A percentile compares a stretch with the other conserved stretches of the same genome.
Evolutionary conservation across 2,329 filamentous ascomycete species (phyloP).

Genomic region (Colletotrichum sp.): DNA sequence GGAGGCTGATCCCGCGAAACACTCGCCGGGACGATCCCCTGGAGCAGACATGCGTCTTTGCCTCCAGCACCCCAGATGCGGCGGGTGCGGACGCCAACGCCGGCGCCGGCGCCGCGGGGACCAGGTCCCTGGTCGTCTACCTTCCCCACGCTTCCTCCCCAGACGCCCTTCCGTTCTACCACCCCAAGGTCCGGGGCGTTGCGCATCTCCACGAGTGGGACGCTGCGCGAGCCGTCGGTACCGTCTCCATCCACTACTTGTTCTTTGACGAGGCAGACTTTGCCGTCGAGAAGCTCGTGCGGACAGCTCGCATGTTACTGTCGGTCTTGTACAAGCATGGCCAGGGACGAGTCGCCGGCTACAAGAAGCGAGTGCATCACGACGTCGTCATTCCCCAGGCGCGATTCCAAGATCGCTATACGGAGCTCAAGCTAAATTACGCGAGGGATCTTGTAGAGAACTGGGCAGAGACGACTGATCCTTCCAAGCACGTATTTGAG

Average conservation of each 20-base stretch:
- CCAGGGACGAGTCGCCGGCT: constrained; percentile 66
- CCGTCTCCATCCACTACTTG: constrained; percentile 65
- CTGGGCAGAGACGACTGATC: constrained; percentile 90
- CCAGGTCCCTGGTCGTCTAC: constrained; percentile 71
- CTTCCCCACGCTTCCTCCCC: constrained; percentile 71
- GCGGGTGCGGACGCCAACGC: not conserved
- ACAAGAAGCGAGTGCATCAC: constrained; percentile 83
- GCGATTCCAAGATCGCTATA: constrained; percentile 82
- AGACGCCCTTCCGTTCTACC: constrained; percentile 82
- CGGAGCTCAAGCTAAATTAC: constrained; percentile 79
- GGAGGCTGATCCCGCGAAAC: constrained; percentile 83
- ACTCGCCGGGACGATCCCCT: constrained; percentile 75
- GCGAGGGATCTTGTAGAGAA: constrained; percentile 71
- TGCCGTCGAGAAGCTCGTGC: constrained; percentile 54
- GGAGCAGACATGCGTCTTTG: constrained; percentile 84
- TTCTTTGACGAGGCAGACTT: constrained; percentile 47
- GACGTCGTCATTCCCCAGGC: constrained; percentile 81
- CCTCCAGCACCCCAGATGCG: constrained; percentile 36
- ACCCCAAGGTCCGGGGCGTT: constrained; percentile 76
- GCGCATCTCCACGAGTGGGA: constrained; percentile 77
- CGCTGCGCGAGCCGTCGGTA: constrained; percentile 43
- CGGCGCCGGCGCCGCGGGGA: constrained; percentile 22
- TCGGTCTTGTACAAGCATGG: constrained; percentile 76
- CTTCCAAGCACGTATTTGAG: constrained; percentile 93
- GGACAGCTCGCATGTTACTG: constrained; percentile 74